Evolutionary conservation across 2,329 filamentous ascomycete species (phyloP), one percentile per base, ranked within the genome.

Genomic region (Phialophora verrucosa): DNA sequence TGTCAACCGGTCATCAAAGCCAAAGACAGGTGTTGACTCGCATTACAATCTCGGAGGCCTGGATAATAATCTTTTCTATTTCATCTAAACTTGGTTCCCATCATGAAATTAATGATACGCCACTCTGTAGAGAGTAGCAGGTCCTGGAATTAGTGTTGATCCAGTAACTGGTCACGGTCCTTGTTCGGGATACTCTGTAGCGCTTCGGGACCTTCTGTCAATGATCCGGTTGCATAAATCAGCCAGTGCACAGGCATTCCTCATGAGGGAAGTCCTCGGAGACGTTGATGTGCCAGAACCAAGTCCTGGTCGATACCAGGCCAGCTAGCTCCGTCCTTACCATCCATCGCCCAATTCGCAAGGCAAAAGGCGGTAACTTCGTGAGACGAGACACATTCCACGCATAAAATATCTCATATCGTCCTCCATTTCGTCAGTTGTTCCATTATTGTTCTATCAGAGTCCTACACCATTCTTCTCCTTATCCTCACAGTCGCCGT

Each of bases 401-500:
- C 38, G n/a, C n/a, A 6, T n/a, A 44, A 17, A 44, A 44, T n/a
- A 44, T 44, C 38, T n/a, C 14, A 8, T n/a, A 44, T 44, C 38
- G 17, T 44, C 38, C 38, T 44, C 17, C 17, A 44, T n/a, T 44
- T 12, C 38, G 2, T 44, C 6, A 20, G 14, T 44, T n/a, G 38
- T 20, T 17, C 14, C 17, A n/a, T 44, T 44, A 7, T 44, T 17
- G 14, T 8, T 20, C 14, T 44, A 17, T 20, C 38, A n/a, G 2
- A 17, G 38, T 7, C 17, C 17, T 44, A 55, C 8, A 3, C 4
- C 51, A 32, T 61, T 14, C 60, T 31, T 27, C 67, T 42, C 56
- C 69, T 60, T 20, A 69, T 42, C 44, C 58, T 72, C 42, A 72
- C 61, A 8, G 59, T 70, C 20, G 56, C 66, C 17, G 59, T 66